These are phyloP conservation scores for Berberis vulgaris DNA, from an alignment of 164 flowering plant genomes.

Conservation along the genomic window DNA sequence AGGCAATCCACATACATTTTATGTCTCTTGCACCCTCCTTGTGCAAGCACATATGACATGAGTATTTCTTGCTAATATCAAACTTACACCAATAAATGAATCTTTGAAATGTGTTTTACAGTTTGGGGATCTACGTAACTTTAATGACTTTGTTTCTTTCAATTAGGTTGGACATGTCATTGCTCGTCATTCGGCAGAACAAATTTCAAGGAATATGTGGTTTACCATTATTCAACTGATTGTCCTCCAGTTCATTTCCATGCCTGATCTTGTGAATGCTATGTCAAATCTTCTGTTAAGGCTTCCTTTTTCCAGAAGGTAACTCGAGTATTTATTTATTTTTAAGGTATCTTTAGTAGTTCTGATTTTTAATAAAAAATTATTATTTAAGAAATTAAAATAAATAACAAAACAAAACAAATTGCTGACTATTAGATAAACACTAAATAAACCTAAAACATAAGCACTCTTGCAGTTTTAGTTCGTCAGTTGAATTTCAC, in stretches of 20 bases:
- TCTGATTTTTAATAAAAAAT: not conserved
- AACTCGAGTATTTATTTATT: slow-evolving; percentile 3
- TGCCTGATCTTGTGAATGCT: slow-evolving; percentile 60
- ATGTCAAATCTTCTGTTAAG: slow-evolving; percentile 59
- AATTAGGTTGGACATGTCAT: slow-evolving; percentile 77
- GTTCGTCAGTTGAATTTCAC: too few relatives aligned
- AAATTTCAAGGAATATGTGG: slow-evolving; percentile 75
- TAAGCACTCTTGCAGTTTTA: too few relatives aligned
- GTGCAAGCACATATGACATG: too few relatives aligned
- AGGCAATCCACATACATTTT: too few relatives aligned
- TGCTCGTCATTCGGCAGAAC: slow-evolving; percentile 77
- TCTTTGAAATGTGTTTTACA: too few relatives aligned
- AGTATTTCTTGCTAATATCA: too few relatives aligned
- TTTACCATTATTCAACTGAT: slow-evolving; percentile 49
- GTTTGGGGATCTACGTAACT: too few relatives aligned
- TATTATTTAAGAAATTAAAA: not conserved
- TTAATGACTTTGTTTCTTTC: not conserved
- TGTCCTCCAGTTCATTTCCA: slow-evolving; percentile 47
- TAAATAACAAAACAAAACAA: too few relatives aligned
- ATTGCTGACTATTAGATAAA: too few relatives aligned
- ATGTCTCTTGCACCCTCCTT: too few relatives aligned
- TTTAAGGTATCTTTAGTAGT: not conserved
- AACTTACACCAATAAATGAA: too few relatives aligned
- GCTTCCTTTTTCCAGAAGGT: slow-evolving; percentile 82
- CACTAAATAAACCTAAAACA: too few relatives aligned